Evolutionary conservation across 2,329 filamentous ascomycete species (phyloP), one percentile per base, ranked within the genome.

Genomic region (Phyllosticta citriasiana): DNA sequence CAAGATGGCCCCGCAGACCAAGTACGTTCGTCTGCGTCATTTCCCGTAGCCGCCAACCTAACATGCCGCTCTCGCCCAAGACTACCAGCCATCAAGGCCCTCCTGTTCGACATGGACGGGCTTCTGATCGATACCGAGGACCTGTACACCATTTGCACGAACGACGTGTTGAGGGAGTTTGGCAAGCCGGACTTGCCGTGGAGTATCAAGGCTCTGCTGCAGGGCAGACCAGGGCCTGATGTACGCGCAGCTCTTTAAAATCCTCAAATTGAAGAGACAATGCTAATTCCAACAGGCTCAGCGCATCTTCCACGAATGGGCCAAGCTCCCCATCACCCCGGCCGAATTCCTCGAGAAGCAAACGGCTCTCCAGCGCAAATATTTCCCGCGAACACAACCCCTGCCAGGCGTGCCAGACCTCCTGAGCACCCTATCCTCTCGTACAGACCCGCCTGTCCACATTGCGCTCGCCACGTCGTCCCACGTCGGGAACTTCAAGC

Each of bases 71-170:
- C 35, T 7, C 35, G 2, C 22, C 9, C n/a, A 22, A 61, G 30
- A 27, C 59, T 26, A 19, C 60, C 60, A 2, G 30, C 60, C 55
- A 82, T 97, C 63, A 84, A 91, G 67, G 94, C 93, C 67, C 97
- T 92, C 75, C 86, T 99, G 66, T 97, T 99, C 74, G 94, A 99
- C 79, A 97, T 97, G 92, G 94, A 99, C 75, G 94, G 94, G 63
- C 87, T 99, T 40, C 84, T 99, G 22, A 88, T 99, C 71, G 87
- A 97, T 76, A 91, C 89, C 35, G 94, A 97, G 79, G 94, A 97
- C 71, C 79, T 85, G 62, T 97, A 97, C 79, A 94, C 91, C 0
- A 72, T 83, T 26, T 88, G 89, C 75, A 88, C 91, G 64, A 97
- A 99, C 76, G 79, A 84, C 25, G 83, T 97, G 47, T 86, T 99